Evolutionary conservation across 2,329 filamentous ascomycete genomes (phyloP), one percentile per base, ranked within the genome.

Genomic region (Aureobasidium leucospermi): DNA sequence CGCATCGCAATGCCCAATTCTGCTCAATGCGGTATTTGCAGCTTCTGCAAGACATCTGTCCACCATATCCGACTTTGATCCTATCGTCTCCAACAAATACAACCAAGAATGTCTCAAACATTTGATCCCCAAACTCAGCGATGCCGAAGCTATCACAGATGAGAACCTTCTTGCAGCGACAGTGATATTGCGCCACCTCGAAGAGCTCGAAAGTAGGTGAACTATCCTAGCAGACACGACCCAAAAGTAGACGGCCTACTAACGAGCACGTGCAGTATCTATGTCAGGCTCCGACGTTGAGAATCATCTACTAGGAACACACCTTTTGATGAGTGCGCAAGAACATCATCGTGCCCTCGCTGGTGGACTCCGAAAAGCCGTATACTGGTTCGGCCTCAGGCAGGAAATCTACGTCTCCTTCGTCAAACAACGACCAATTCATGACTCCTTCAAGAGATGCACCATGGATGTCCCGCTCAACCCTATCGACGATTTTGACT

Each of bases 361-460:
- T 47, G 45, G 65, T 67, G 79, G 72, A 64, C 51, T 79, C 67
- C 47, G 72, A 69, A 58, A 78, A 41, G 79, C 81, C 2, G 81
- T 81, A 0, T 79, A 80, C 1, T 85, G 82, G 71, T 77, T 83
- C 23, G 81, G 80, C 0, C 71, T 85, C 15, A 75, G 82, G 10
- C 82, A 85, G 65, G 81, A 85, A 64, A 83, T 85, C 41, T 84
- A 82, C 63, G 80, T 78, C 55, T 81, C 82, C 0, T 68, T 69
- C 58, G 64, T 69, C 67, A 65, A 75, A 36, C 62, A 66, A 43
- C 76, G 69, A 67, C 74, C 76, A 1, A 67, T 85, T 71, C 79
- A 77, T 29, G 76, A 82, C 15, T 78, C 75, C 13, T 73, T 85
- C 1, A 73, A 77, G 13, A 74, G 79, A 47, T 75, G 72, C 23